Base-by-base conservation (phyloP, 305 asterid genomes). In the Fraxinus floribunda region DNA sequence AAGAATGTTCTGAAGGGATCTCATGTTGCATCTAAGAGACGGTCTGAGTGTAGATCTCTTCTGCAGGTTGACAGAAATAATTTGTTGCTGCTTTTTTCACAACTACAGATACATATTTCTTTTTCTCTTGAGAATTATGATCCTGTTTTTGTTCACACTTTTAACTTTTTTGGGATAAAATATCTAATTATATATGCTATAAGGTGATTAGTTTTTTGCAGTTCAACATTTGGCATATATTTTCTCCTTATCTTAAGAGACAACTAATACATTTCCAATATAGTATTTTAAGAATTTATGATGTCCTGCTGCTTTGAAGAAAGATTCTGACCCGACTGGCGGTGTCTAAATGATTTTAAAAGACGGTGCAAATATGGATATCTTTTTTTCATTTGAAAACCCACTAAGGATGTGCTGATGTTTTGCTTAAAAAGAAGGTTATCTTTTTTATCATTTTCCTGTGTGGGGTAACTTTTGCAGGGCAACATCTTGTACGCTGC, bases 41-140 rank as follows among this genome's bases (percentile, higher is more conserved):
- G 91, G 83, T 85, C 83, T 39, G 89, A 88, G 79, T 92, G 96
- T 81, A 86, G 77, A 75, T 92, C 95, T 89, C 98, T 96, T 83
- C 88, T 94, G 81, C 92, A 96, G 98, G 99, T 96, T 49, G 1
- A 49, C 62, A 49, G 62, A 49, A 49, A 49, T 16, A 49, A 49
- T 49, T 49, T 49, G 20, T 49, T 49, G 20, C 22, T 49, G 62
- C 62, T 16, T 3, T 49, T 49, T 49, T 49, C 62, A 49, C 20
- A 15, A 15, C 20, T 49, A 49, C 22, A 49, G 20, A 15, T 49
- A 4, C 62, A 49, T 49, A 1, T 15, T 49, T 15, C 60, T 62
- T 22, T 62, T 2, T 7, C 26, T 62, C 22, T 62, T 62, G 26
- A n/a, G 66, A n/a, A 55, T n/a, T 18, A n/a, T n/a, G 66, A 55